Evolutionary conservation across 441 rosid genomes (phyloP).

Genomic region (Erodium texanum): DNA sequence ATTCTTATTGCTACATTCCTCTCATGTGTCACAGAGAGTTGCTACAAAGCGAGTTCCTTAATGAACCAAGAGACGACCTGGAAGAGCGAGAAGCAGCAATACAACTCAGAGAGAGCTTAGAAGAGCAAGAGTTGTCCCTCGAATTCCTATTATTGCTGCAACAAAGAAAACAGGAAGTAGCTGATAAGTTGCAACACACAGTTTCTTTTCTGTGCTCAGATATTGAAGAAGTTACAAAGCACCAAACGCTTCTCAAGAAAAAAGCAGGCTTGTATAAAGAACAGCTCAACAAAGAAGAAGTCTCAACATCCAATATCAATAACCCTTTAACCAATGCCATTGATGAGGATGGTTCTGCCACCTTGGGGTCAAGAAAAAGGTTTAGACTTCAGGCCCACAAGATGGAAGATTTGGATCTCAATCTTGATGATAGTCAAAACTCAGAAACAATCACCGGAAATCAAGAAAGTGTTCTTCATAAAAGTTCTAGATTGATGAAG

Average conservation of each 20-base stretch:
- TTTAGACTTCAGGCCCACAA: slow-evolving; percentile 33
- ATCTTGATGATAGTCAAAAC: slow-evolving; percentile 32
- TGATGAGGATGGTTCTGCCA: slow-evolving; percentile 40
- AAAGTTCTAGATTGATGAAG: slow-evolving; percentile 47
- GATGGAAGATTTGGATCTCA: slow-evolving; percentile 40
- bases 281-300: slow-evolving; percentile 34
- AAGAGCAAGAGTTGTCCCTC: slow-evolving; percentile 70
- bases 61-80: slow-evolving; percentile 59
- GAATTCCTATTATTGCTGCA: slow-evolving; percentile 74
- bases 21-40: slow-evolving; percentile 43
- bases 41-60: slow-evolving; percentile 74
- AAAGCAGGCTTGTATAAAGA: slow-evolving; percentile 26
- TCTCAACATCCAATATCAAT: slow-evolving; percentile 31
- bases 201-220: slow-evolving; percentile 66
- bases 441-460: slow-evolving; percentile 30
- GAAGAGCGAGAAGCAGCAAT: slow-evolving; percentile 68
- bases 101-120: slow-evolving; percentile 64
- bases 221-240: slow-evolving; percentile 67
- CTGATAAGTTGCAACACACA: slow-evolving; percentile 57
- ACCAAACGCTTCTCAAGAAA: slow-evolving; percentile 45
- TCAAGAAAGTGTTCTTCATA: too few relatives aligned
- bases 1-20: not conserved
- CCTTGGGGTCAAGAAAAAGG: slow-evolving; percentile 64
- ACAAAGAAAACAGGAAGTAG: slow-evolving; percentile 70
- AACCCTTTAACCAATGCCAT: slow-evolving; percentile 30